phyloP scores from a whole-genome alignment of 1,284 basidiomycete species.

The Trichosporon ovoides region DNA sequence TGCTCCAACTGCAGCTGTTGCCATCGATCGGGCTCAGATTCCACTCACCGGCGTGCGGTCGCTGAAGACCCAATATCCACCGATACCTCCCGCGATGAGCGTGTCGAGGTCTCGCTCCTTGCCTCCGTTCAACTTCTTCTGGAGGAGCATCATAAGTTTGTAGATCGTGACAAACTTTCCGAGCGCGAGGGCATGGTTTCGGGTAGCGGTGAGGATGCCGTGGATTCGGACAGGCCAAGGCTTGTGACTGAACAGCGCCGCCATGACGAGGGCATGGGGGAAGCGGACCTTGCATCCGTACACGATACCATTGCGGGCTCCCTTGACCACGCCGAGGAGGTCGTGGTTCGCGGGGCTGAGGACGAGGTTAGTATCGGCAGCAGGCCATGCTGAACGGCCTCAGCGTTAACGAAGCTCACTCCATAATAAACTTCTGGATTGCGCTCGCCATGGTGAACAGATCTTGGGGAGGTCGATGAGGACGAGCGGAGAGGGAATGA shows the following conservation, averaged over 20 bases:
- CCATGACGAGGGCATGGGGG: slow-evolving; percentile 98
- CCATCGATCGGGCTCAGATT: not conserved
- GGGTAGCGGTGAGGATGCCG: slow-evolving; percentile 79
- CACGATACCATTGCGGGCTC: slow-evolving; percentile 89
- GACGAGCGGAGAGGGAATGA: not conserved
- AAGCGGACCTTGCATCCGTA: slow-evolving; percentile 81
- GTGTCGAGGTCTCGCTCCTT: slow-evolving; percentile 76
- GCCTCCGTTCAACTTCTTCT: slow-evolving; percentile 72
- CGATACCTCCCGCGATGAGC: slow-evolving; percentile 87
- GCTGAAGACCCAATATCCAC: slow-evolving; percentile 90
- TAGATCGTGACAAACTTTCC: slow-evolving; percentile 91
- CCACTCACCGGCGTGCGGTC: slow-evolving; percentile 68
- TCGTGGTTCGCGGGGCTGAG: slow-evolving; percentile 73
- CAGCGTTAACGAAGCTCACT: slow-evolving; percentile 7
- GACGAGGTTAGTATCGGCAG: not conserved
- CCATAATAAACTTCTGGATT: slow-evolving; percentile 20
- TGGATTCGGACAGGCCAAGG: slow-evolving; percentile 54
- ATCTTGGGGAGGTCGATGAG: not conserved
- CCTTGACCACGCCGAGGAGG: slow-evolving; percentile 85
- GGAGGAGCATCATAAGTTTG: slow-evolving; percentile 76
- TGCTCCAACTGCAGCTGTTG: not conserved
- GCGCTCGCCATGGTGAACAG: slow-evolving; percentile 15
- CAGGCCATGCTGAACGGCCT: not conserved
- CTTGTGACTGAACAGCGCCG: slow-evolving; percentile 85
- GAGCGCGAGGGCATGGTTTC: slow-evolving; percentile 62